These are phyloP conservation scores for Phytophthora sp. DNA, from an alignment of 352 stramenopile genomes.

Conservation along the genomic window DNA sequence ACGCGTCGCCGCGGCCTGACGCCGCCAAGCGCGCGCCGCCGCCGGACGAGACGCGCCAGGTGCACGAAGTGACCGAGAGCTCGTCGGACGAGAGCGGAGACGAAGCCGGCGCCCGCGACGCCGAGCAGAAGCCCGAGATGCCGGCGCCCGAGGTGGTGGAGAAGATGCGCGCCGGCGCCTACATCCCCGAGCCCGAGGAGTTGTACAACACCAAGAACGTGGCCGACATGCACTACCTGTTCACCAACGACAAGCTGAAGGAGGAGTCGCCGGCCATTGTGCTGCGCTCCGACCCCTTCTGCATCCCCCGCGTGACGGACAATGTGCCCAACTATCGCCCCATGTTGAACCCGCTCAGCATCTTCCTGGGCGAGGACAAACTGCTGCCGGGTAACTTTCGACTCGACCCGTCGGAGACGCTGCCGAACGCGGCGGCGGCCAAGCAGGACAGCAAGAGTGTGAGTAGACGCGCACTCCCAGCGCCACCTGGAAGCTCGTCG, in stretches of 20 bases:
- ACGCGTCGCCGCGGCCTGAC: not conserved
- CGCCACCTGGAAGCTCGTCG: conserved; percentile 12
- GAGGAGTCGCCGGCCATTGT: conserved; percentile 53
- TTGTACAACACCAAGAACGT: conserved; percentile 44
- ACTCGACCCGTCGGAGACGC: conserved; percentile 54
- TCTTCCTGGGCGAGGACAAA: conserved; percentile 71
- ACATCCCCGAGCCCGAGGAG: conserved; percentile 26
- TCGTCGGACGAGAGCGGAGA: conserved; percentile 42
- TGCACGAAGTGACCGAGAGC: conserved; percentile 49
- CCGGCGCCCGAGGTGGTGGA: conserved; percentile 15
- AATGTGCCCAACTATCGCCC: conserved; percentile 75
- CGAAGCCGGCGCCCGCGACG: too few species aligned
- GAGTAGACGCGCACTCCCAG: not conserved
- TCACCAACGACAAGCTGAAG: conserved; percentile 74
- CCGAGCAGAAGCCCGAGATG: conserved; percentile 17
- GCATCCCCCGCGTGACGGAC: conserved; percentile 75
- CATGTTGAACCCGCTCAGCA: conserved; percentile 73
- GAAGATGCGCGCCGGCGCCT: conserved; percentile 26
- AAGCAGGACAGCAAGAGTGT: conserved; percentile 4
- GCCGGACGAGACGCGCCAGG: conserved; percentile 3
- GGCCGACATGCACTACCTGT: conserved; percentile 63
- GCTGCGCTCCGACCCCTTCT: conserved; percentile 67
- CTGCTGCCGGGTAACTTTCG: conserved; percentile 70
- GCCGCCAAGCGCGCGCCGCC: not conserved
- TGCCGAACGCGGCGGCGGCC: conserved; percentile 19